Conservation (phyloP, 164 flowering plant species). For the Sedum album region DNA sequence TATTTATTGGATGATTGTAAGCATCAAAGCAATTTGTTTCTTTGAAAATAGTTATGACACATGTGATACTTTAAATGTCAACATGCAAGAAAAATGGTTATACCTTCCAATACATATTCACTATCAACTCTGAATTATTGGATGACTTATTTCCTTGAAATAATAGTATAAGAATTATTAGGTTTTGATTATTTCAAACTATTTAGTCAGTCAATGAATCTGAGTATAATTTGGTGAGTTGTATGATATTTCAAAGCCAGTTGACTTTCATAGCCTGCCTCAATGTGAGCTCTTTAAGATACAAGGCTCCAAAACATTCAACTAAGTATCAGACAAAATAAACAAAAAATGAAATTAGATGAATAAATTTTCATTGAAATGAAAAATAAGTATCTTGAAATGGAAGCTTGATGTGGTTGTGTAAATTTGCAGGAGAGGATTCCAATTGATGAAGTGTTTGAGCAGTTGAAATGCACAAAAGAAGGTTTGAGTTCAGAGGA, state of each 20-base stretch:
- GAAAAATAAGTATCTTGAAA: neutral
- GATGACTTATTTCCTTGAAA: neutral
- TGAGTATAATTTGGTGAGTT: neutral
- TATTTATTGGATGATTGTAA: neutral
- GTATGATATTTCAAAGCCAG: neutral
- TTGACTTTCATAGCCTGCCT: neutral
- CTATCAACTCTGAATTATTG: conserved; percentile 1
- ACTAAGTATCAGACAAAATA: neutral
- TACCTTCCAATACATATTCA: neutral
- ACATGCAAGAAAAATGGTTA: neutral
- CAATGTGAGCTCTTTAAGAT: neutral
- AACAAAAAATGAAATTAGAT: neutral
- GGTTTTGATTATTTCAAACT: conserved; percentile 1
- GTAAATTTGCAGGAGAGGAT: conserved; percentile 34
- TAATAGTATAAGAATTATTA: neutral
- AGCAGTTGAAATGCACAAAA: conserved; percentile 57
- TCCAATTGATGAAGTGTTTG: conserved; percentile 67
- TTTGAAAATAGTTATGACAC: neutral
- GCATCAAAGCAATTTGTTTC: neutral
- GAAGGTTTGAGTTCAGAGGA: conserved; percentile 50
- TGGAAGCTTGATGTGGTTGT: neutral
- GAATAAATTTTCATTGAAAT: too few species aligned
- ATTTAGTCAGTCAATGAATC: neutral
- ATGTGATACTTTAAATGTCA: neutral
- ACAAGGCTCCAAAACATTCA: neutral